Conservation (phyloP, 2,329 filamentous ascomycete species). For the Geoglossum cookeanum region DNA sequence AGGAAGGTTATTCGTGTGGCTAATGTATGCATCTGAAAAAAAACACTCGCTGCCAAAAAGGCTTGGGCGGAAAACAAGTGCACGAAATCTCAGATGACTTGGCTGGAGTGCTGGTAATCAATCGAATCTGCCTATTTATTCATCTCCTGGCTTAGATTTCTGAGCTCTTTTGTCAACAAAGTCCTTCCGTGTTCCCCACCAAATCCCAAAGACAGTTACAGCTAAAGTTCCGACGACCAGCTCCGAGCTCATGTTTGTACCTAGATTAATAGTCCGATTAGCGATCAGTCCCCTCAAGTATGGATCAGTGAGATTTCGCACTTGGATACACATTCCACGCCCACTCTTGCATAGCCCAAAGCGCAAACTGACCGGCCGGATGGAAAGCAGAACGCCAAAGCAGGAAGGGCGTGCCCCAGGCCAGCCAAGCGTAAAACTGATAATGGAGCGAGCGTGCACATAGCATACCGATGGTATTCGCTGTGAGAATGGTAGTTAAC, state of each 20-base stretch:
- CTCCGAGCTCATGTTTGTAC: constrained; percentile 39
- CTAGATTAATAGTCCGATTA: background rate
- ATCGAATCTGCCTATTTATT: background rate
- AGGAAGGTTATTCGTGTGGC: background rate
- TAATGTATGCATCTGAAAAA: background rate
- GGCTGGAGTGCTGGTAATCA: background rate
- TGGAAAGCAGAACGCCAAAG: constrained; percentile 61
- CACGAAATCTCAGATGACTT: background rate
- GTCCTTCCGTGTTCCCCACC: constrained; percentile 33
- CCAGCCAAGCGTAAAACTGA: constrained; percentile 85
- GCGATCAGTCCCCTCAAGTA: background rate
- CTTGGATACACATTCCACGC: constrained; percentile 93
- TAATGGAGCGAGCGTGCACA: constrained; percentile 83
- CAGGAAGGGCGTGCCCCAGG: constrained; percentile 74
- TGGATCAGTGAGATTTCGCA: background rate
- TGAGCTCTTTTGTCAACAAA: constrained; percentile 2
- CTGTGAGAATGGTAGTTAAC: constrained; percentile 55
- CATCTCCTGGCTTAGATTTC: background rate
- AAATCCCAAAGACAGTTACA: constrained; percentile 42
- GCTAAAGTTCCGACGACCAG: constrained; percentile 54
- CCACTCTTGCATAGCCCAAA: constrained; percentile 73
- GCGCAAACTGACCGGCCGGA: constrained; percentile 42
- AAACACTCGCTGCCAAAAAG: background rate
- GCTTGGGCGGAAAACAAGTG: background rate
- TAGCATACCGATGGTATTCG: constrained; percentile 61